Evolutionary conservation across 2,329 filamentous ascomycete genomes (phyloP).

Genomic region (Whalleya microplaca): DNA sequence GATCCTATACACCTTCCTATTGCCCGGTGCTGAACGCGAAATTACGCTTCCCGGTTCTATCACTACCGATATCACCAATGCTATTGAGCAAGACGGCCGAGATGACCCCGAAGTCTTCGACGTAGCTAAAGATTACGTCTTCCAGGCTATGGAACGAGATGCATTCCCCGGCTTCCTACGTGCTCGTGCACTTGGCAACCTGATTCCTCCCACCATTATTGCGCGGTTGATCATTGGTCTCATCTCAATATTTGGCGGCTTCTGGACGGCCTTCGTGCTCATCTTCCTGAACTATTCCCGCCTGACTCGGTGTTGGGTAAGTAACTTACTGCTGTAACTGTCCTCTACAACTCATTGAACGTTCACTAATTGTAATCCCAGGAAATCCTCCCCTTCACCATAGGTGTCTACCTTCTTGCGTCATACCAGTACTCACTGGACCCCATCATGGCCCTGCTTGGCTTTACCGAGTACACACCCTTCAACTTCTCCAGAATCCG

Average conservation of each 20-base stretch:
- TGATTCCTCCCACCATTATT: conserved; percentile 89
- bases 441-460: conserved; percentile 84
- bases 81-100: conserved; percentile 87
- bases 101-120: conserved; percentile 98
- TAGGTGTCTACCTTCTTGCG: conserved; percentile 85
- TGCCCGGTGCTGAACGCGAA: conserved; percentile 94
- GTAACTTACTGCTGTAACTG: conserved; percentile 37
- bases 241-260: conserved; percentile 83
- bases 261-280: conserved; percentile 92
- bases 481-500: conserved; percentile 87
- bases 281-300: conserved; percentile 85
- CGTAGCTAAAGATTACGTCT: conserved; percentile 97
- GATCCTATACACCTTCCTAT: conserved; percentile 96
- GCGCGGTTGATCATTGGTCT: conserved; percentile 84
- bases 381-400: conserved; percentile 84
- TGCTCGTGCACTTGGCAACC: conserved; percentile 92
- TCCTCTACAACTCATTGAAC: conserved; percentile 5
- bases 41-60: conserved; percentile 91
- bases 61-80: conserved; percentile 79
- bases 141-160: conserved; percentile 99
- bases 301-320: conserved; percentile 80
- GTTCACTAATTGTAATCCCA: conserved; percentile 31
- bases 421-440: conserved; percentile 97
- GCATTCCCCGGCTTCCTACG: conserved; percentile 97
- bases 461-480: conserved; percentile 94